phyloP scores from a whole-genome alignment of 495 filamentous ascomycete species.

The Geoglossum glabrum region DNA sequence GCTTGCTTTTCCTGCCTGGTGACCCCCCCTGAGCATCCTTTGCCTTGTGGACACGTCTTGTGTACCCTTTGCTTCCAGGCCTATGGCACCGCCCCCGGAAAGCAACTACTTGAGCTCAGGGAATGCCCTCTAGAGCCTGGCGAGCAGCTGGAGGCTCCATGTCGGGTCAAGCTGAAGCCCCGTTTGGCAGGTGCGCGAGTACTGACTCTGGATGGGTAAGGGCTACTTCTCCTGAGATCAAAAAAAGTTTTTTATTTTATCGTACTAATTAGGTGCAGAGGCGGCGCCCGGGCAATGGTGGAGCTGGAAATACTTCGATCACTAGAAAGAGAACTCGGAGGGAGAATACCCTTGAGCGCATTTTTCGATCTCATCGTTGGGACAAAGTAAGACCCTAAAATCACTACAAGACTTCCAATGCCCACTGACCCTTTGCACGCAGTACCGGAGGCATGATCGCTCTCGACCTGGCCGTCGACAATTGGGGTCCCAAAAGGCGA shows the following conservation, averaged over 20 bases:
- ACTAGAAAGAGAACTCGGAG: slow-evolving; percentile 23
- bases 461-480: not conserved
- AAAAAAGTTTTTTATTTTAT: too few relatives aligned
- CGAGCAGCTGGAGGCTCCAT: slow-evolving; percentile 13
- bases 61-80: slow-evolving; percentile 26
- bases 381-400: slow-evolving; percentile 12
- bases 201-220: slow-evolving; percentile 35
- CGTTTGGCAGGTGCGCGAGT: slow-evolving; percentile 27
- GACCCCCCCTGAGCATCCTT: slow-evolving; percentile 28
- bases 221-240: slow-evolving; percentile 4
- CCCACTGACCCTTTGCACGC: not conserved
- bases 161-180: slow-evolving; percentile 22
- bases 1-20: slow-evolving; percentile 36
- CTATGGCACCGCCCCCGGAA: slow-evolving; percentile 8
- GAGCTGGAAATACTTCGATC: slow-evolving; percentile 24
- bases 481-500: not conserved
- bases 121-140: not conserved
- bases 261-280: slow-evolving; percentile 11
- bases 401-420: not conserved
- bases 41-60: slow-evolving; percentile 38
- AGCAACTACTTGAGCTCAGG: not conserved
- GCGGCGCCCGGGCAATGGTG: slow-evolving; percentile 30
- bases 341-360: slow-evolving; percentile 19
- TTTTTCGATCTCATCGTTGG: slow-evolving; percentile 34
- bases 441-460: slow-evolving; percentile 2